These are phyloP conservation scores for Nakazawaea wickerhamii DNA, from an alignment of 805 yeast genomes.

Conservation along the genomic window DNA sequence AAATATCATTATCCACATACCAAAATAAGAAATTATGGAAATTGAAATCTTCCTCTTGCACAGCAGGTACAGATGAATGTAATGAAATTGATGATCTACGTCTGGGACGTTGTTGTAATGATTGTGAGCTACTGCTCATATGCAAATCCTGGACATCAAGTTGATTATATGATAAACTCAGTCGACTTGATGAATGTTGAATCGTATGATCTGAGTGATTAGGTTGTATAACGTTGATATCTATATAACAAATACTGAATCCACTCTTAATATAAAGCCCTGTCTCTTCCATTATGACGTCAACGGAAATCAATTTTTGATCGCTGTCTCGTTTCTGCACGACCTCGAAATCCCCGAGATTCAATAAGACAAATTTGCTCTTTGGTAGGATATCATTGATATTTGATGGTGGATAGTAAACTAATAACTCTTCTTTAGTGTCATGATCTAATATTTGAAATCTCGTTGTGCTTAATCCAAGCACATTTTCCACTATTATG, in stretches of 20 bases:
- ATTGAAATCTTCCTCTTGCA: conserved; percentile 11
- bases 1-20: conserved; percentile 13
- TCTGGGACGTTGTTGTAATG: conserved; percentile 1
- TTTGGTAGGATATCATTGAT: conserved; percentile 54
- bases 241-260: conserved; percentile 33
- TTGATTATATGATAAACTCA: not conserved
- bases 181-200: not conserved
- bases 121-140: not conserved
- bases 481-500: conserved; percentile 44
- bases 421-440: conserved; percentile 26
- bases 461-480: conserved; percentile 54
- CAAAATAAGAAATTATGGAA: conserved; percentile 13
- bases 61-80: conserved; percentile 9
- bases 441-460: conserved; percentile 36
- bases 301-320: conserved; percentile 29
- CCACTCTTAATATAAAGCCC: conserved; percentile 51
- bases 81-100: conserved; percentile 12
- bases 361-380: conserved; percentile 41
- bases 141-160: not conserved
- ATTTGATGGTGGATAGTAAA: conserved; percentile 51
- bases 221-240: conserved; percentile 22
- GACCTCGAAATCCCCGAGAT: conserved; percentile 43
- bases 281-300: conserved; percentile 49
- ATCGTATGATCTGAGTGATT: conserved; percentile 9
- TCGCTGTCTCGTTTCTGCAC: conserved; percentile 10